Evolutionary conservation across 202 grass and related monocot genomes (phyloP).

Genomic region (Panicum virgatum): DNA sequence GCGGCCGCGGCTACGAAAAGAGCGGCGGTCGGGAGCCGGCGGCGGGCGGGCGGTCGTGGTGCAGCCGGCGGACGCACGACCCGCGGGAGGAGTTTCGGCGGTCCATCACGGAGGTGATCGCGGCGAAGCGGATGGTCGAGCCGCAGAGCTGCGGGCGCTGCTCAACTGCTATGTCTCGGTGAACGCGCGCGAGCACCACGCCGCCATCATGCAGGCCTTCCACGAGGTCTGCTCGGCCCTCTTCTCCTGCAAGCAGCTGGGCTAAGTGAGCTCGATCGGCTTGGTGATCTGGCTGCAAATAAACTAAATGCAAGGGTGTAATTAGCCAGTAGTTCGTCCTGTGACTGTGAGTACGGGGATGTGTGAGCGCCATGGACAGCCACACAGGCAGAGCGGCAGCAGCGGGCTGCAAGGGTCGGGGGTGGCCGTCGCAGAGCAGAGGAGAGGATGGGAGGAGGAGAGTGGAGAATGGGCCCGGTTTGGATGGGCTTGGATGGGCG

Average conservation of each 20-base stretch:
- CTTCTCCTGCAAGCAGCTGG: constrained; percentile 46
- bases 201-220: constrained; percentile 81
- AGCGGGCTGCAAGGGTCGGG: too few relatives aligned
- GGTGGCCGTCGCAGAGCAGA: too few relatives aligned
- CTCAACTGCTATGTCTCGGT: constrained; percentile 90
- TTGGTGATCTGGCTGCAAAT: neutral
- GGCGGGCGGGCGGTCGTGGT: constrained; percentile 45
- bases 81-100: constrained; percentile 72
- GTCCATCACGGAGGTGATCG: constrained; percentile 84
- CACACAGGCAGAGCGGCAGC: too few relatives aligned
- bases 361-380: too few relatives aligned
- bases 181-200: constrained; percentile 75
- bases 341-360: neutral
- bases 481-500: too few relatives aligned
- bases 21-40: neutral
- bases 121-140: constrained; percentile 69
- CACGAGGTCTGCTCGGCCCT: constrained; percentile 78
- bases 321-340: neutral
- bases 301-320: neutral
- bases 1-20: neutral
- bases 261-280: neutral
- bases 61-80: constrained; percentile 57
- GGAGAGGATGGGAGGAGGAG: too few relatives aligned
- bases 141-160: constrained; percentile 75
- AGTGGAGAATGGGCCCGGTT: too few relatives aligned